phyloP scores from a whole-genome alignment of 768 basidiomycete genomes.

The Boletus edulis region DNA sequence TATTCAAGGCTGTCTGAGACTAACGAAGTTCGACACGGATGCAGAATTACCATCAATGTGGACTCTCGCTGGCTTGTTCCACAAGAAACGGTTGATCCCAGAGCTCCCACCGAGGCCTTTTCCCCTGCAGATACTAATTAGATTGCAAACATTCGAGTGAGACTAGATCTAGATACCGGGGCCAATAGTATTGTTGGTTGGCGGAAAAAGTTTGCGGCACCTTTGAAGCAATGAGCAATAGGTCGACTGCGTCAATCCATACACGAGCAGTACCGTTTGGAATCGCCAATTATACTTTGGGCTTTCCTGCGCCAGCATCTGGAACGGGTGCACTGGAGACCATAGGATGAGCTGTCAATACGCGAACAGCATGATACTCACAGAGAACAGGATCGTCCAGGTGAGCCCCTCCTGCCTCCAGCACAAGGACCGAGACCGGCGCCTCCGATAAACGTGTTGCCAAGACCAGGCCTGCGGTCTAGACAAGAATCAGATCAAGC shows the following conservation, averaged over 20 bases:
- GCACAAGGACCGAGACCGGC: background rate
- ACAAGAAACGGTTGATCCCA: background rate
- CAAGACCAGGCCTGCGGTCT: background rate
- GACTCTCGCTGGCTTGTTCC: background rate
- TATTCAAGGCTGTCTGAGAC: background rate
- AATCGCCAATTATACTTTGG: constrained; percentile 1
- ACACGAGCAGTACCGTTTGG: background rate
- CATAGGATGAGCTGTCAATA: background rate
- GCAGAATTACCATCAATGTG: background rate
- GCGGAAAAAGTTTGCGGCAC: background rate
- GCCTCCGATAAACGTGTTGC: background rate
- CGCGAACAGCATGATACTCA: background rate
- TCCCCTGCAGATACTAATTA: background rate
- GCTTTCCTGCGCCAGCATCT: background rate
- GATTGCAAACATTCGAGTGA: background rate
- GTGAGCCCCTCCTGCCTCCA: background rate
- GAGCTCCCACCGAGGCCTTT: constrained; percentile 2
- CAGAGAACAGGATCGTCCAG: background rate
- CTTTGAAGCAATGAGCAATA: background rate
- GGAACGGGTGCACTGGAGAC: background rate
- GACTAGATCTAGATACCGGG: background rate
- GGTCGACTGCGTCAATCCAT: background rate
- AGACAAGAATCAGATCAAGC: background rate
- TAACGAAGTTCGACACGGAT: background rate
- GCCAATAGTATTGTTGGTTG: background rate